Evolutionary conservation across 139 green algal genomes (phyloP), one percentile per base, ranked within the genome.

Genomic region (Chlorella sp.): DNA sequence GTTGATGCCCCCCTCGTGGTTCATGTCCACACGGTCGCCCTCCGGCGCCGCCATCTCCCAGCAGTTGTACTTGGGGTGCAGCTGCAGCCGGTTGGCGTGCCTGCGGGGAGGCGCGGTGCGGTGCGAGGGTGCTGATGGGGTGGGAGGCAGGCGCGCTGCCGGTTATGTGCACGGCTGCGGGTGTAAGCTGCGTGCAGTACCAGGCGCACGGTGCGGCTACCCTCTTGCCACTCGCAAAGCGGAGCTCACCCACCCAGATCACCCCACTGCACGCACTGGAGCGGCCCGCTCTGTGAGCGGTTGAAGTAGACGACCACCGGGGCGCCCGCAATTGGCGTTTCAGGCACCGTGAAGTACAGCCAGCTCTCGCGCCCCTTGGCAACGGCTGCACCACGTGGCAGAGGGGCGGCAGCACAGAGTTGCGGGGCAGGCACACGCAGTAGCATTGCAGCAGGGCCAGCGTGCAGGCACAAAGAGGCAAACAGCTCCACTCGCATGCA

Each of bases 261-360:
- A n/a, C 56, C 26, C 13, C 3, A 20, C 3, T 20, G 13, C 56
- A 65, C 22, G 5, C 83, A 93, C 89, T 84, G 89, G 17, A 96
- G 90, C 41, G 88, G 48, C 51, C 94, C 89, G 77, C 85, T 93
- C 82, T 94, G 90, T 28, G 75, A 83, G 38, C 91, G 82, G 82
- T 97, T 96, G 89, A 95, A 95, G 54, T 94, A 94, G 2, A 95
- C 32, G 13, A 87, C 48, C n/a, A 76, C 80, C 36, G 89, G 73
- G 68, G 86, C 89, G 4, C 94, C 94, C 30, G 94, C 94, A 48
- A 95, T 87, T 0, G 93, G 94, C 73, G 68, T 82, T 68, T 94
- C 92, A 22, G 95, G 95, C 58, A 94, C 89, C 4, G 90, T 95
- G 64, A 94, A 91, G 54, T 93, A 92, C 68, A 97, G 88, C 94